A percentile compares a stretch with the other conserved stretches of the same genome.
Conservation (phyloP, 2,329 filamentous ascomycete genomes). For the Fusarium sp. region DNA sequence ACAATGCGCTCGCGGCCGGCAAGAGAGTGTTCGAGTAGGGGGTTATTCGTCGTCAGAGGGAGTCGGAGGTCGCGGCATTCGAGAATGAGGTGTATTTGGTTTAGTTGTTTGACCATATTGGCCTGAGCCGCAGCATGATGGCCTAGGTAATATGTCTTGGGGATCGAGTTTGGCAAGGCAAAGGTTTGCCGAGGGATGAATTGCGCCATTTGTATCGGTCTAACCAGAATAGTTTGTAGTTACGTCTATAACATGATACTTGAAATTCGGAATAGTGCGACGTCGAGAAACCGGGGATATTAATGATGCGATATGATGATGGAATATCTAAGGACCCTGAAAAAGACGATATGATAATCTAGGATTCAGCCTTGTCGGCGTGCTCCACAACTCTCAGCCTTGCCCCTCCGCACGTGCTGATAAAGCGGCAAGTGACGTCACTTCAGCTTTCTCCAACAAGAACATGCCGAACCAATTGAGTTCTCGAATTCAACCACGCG, state of each 20-base stretch:
- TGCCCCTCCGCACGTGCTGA: slow-evolving; percentile 37
- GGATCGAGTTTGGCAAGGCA: slow-evolving; percentile 77
- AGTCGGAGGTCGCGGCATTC: slow-evolving; percentile 96
- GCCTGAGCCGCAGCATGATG: slow-evolving; percentile 85
- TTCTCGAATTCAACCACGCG: slow-evolving; percentile 33
- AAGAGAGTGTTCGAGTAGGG: slow-evolving; percentile 83
- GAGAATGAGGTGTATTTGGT: slow-evolving; percentile 86
- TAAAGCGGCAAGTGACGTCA: slow-evolving; percentile 40
- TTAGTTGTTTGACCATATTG: slow-evolving; percentile 84
- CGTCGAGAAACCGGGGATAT: background rate
- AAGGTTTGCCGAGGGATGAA: slow-evolving; percentile 84
- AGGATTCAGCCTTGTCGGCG: slow-evolving; percentile 35
- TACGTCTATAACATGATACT: slow-evolving; percentile 7
- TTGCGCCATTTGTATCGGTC: slow-evolving; percentile 48
- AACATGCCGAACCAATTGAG: slow-evolving; percentile 41
- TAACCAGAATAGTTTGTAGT: background rate
- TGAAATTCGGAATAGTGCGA: background rate
- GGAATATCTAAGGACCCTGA: slow-evolving; percentile 9
- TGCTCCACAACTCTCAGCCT: slow-evolving; percentile 5
- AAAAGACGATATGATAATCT: slow-evolving; percentile 22
- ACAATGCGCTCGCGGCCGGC: slow-evolving; percentile 80
- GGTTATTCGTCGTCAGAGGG: slow-evolving; percentile 90
- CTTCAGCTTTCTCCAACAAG: background rate
- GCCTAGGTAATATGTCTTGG: slow-evolving; percentile 92
- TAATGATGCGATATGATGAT: slow-evolving; percentile 2